These are phyloP conservation scores for Jatropha multifida DNA, from an alignment of 441 rosid genomes.

Conservation along the genomic window DNA sequence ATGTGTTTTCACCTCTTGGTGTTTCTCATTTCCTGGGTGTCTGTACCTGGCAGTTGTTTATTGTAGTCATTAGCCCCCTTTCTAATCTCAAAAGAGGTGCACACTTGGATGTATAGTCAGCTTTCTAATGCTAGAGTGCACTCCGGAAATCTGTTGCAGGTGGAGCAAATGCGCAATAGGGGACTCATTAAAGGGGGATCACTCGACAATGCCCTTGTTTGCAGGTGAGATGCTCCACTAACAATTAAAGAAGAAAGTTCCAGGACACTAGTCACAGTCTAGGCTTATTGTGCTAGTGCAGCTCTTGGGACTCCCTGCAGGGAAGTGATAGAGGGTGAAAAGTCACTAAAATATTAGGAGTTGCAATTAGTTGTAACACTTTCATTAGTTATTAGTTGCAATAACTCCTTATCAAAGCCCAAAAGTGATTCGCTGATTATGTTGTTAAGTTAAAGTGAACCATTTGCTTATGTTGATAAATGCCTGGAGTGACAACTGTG, in stretches of 20 bases:
- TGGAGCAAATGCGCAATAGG: slow-evolving; percentile 60
- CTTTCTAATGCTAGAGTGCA: slow-evolving; percentile 14
- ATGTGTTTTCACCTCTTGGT: background rate
- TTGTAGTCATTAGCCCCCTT: background rate
- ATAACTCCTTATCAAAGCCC: background rate
- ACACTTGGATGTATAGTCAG: background rate
- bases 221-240: slow-evolving; percentile 52
- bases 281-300: background rate
- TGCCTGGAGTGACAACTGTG: background rate
- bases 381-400: background rate
- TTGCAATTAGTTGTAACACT: background rate
- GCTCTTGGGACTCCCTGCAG: background rate
- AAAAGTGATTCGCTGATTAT: background rate
- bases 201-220: slow-evolving; percentile 75
- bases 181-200: slow-evolving; percentile 92
- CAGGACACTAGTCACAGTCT: background rate
- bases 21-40: background rate
- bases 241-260: background rate
- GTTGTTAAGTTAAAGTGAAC: background rate
- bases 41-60: background rate
- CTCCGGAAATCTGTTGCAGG: slow-evolving; percentile 41
- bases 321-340: slow-evolving; percentile 5
- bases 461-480: slow-evolving; percentile 9
- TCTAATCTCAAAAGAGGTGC: background rate
- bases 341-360: background rate